These are phyloP conservation scores for Macaranga tanarius DNA, from an alignment of 441 rosid species.

Conservation along the genomic window DNA sequence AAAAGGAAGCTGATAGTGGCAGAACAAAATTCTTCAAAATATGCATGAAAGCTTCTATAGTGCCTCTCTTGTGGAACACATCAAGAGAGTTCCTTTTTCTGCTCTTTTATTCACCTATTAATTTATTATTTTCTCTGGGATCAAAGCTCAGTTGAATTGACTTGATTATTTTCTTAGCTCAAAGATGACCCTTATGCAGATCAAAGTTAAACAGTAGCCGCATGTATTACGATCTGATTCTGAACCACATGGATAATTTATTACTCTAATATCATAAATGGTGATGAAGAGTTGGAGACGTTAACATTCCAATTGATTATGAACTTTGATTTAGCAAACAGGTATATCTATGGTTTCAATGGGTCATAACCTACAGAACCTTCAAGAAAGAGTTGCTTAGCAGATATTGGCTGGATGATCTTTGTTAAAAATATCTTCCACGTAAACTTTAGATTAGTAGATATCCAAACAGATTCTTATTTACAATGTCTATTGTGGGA, in stretches of 20 bases:
- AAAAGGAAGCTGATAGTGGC: background rate
- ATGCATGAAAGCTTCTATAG: constrained; percentile 3
- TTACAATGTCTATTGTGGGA: background rate
- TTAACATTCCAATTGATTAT: background rate
- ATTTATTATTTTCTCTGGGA: background rate
- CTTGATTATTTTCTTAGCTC: too few species aligned
- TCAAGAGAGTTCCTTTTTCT: background rate
- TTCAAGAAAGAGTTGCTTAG: background rate
- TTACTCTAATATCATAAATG: background rate
- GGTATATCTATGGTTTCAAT: background rate
- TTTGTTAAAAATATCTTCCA: background rate
- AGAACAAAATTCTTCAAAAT: background rate
- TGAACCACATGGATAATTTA: constrained; percentile 3
- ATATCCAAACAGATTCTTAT: constrained; percentile 1
- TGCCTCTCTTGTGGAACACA: background rate
- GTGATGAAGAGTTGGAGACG: background rate
- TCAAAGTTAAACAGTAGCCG: background rate
- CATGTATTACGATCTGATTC: constrained; percentile 10
- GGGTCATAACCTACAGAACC: background rate
- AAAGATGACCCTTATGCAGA: constrained; percentile 7
- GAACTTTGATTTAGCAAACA: constrained; percentile 1
- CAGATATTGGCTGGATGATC: background rate
- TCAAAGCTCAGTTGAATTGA: background rate
- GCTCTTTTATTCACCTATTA: background rate
- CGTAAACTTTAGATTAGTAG: background rate